Percentiles rank a stretch among this genome's conserved stretches.
Conservation (phyloP, 495 filamentous ascomycete genomes). For the Aspergillus hancockii region DNA sequence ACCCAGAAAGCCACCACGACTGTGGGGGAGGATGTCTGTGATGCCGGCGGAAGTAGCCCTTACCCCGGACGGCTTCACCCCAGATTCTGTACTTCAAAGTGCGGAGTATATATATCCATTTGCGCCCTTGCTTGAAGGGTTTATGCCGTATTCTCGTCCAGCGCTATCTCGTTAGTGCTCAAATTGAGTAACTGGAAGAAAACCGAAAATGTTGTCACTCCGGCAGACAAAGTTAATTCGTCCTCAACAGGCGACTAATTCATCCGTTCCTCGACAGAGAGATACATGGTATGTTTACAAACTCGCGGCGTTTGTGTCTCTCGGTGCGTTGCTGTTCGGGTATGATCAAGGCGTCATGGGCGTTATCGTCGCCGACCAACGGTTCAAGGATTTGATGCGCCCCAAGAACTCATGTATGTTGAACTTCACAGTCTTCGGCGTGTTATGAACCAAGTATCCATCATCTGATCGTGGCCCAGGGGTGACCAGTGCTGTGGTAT, state of each 20-base stretch:
- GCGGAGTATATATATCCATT: neutral
- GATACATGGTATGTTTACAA: constrained; percentile 19
- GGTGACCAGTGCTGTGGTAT: constrained; percentile 31
- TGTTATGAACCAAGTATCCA: neutral
- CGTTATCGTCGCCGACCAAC: constrained; percentile 58
- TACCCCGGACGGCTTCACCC: neutral
- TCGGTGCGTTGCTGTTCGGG: constrained; percentile 66
- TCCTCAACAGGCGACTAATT: constrained; percentile 16
- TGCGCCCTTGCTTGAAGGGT: neutral
- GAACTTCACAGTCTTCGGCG: neutral
- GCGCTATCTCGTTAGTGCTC: neutral
- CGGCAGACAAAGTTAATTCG: constrained; percentile 22
- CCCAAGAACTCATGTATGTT: constrained; percentile 22
- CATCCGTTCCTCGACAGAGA: constrained; percentile 1
- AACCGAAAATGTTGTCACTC: constrained; percentile 6
- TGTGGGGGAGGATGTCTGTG: neutral
- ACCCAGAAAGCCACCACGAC: neutral
- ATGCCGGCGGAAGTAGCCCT: neutral
- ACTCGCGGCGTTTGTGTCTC: constrained; percentile 52
- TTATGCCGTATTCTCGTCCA: neutral
- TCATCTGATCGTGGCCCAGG: constrained; percentile 8
- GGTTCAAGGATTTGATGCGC: constrained; percentile 27
- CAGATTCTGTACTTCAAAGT: neutral
- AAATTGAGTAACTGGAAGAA: neutral
- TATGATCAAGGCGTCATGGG: constrained; percentile 68